These are phyloP conservation scores for Coemansia sp. DNA, from an alignment of 192 early-diverging fungal species.

Conservation along the genomic window DNA sequence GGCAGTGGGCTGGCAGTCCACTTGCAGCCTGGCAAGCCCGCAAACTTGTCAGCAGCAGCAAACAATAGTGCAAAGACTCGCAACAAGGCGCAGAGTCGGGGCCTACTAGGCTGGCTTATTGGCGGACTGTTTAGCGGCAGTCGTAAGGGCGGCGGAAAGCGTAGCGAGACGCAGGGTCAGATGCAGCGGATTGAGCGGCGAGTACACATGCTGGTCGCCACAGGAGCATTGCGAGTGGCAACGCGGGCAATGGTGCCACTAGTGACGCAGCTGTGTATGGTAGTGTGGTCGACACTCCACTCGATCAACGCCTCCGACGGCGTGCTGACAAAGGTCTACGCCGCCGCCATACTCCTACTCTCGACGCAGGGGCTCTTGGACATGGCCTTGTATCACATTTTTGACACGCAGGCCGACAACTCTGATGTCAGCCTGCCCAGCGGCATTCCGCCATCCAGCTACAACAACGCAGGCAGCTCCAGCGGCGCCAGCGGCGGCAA, in stretches of 20 bases:
- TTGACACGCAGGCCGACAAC: constrained; percentile 43
- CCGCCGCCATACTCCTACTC: constrained; percentile 31
- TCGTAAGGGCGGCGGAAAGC: background rate
- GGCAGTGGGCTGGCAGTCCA: background rate
- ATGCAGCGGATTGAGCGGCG: constrained; percentile 48
- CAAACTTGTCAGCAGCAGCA: constrained; percentile 11
- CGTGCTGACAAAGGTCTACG: constrained; percentile 13
- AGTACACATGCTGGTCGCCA: constrained; percentile 40
- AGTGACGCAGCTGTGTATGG: constrained; percentile 44
- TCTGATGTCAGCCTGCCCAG: constrained; percentile 35
- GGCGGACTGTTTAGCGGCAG: background rate
- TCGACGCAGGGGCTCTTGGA: constrained; percentile 45
- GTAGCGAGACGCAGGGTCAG: constrained; percentile 23
- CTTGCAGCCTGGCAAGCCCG: background rate
- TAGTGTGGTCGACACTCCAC: constrained; percentile 48
- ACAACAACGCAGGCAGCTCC: background rate
- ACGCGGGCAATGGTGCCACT: constrained; percentile 47
- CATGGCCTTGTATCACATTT: constrained; percentile 51
- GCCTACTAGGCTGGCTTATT: background rate
- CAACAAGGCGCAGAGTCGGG: background rate
- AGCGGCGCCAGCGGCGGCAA: constrained; percentile 4
- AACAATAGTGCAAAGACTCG: background rate
- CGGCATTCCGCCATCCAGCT: constrained; percentile 11
- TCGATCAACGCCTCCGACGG: background rate
- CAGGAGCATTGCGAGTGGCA: constrained; percentile 42